A percentile compares a stretch with the other conserved stretches of the same genome.
These are phyloP conservation scores for Chimonanthus praecox DNA, from an alignment of 164 flowering plant genomes.

Conservation along the genomic window DNA sequence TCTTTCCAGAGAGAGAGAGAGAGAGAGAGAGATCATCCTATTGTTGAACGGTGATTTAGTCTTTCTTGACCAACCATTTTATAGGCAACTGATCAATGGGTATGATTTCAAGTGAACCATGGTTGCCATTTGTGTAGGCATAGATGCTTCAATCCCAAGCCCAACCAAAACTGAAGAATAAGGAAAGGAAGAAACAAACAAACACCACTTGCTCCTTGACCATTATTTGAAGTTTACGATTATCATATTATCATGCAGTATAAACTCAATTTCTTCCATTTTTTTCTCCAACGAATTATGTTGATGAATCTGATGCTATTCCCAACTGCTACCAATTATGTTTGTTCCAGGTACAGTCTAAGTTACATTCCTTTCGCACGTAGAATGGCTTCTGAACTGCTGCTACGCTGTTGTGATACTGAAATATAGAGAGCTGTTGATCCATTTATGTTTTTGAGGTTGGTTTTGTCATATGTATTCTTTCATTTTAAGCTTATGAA, in stretches of 20 bases:
- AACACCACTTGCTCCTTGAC: too few relatives aligned
- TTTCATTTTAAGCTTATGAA: neutral
- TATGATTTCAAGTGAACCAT: too few relatives aligned
- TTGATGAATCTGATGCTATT: neutral
- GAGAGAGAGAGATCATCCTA: too few relatives aligned
- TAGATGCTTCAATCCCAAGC: too few relatives aligned
- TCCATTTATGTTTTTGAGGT: neutral
- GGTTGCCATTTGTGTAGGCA: too few relatives aligned
- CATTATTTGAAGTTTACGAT: too few relatives aligned
- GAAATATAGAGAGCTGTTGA: conserved; percentile 40
- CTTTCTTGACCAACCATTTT: too few relatives aligned
- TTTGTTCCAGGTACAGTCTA: conserved; percentile 77
- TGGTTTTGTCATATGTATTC: neutral
- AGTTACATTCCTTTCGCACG: conserved; percentile 96
- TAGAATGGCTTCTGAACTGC: conserved; percentile 59
- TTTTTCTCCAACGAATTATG: neutral
- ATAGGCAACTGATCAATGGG: too few relatives aligned
- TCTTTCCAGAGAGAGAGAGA: too few relatives aligned
- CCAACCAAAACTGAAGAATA: too few relatives aligned
- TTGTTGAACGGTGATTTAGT: too few relatives aligned
- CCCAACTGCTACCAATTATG: neutral
- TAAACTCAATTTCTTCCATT: neutral
- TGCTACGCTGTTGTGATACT: conserved; percentile 64
- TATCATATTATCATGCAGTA: neutral
- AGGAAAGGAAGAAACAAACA: too few relatives aligned